These are phyloP conservation scores for Fusarium albidum DNA, from an alignment of 2,329 filamentous ascomycete species.

Conservation along the genomic window DNA sequence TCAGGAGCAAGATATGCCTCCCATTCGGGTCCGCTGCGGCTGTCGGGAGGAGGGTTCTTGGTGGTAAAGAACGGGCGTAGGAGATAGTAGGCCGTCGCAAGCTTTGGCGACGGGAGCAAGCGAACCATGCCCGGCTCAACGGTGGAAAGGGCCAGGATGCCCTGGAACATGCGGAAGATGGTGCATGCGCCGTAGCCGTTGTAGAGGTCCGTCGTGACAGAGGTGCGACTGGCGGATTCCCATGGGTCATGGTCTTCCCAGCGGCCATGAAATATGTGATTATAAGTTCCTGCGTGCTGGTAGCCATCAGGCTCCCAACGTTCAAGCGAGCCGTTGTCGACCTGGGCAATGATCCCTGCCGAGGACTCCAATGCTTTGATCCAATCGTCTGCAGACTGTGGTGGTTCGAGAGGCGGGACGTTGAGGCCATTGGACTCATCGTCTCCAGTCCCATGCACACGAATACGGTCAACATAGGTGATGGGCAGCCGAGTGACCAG, in stretches of 20 bases:
- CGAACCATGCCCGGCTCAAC: slow-evolving; percentile 74
- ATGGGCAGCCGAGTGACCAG: slow-evolving; percentile 69
- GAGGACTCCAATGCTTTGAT: slow-evolving; percentile 53
- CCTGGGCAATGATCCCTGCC: slow-evolving; percentile 67
- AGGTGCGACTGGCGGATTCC: slow-evolving; percentile 61
- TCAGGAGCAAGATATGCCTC: slow-evolving; percentile 58
- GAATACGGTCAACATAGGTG: slow-evolving; percentile 73
- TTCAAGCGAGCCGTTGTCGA: slow-evolving; percentile 76
- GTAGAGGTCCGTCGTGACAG: slow-evolving; percentile 63
- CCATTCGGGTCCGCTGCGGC: slow-evolving; percentile 54
- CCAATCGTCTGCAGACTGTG: slow-evolving; percentile 49
- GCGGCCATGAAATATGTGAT: slow-evolving; percentile 59
- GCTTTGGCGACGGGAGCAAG: slow-evolving; percentile 75
- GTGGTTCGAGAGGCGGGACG: slow-evolving; percentile 35
- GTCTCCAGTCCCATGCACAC: slow-evolving; percentile 64
- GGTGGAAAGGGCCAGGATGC: slow-evolving; percentile 61
- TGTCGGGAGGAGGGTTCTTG: slow-evolving; percentile 51
- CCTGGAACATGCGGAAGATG: slow-evolving; percentile 68
- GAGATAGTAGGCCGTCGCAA: slow-evolving; percentile 80
- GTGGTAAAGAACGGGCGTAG: slow-evolving; percentile 66
- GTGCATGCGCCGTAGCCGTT: slow-evolving; percentile 65
- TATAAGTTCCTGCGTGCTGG: slow-evolving; percentile 64
- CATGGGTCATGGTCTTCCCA: slow-evolving; percentile 67
- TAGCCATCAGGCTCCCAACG: slow-evolving; percentile 77
- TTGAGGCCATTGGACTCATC: slow-evolving; percentile 31